phyloP scores from a whole-genome alignment of 768 basidiomycete species.

The Psilocybe cyanescens region DNA sequence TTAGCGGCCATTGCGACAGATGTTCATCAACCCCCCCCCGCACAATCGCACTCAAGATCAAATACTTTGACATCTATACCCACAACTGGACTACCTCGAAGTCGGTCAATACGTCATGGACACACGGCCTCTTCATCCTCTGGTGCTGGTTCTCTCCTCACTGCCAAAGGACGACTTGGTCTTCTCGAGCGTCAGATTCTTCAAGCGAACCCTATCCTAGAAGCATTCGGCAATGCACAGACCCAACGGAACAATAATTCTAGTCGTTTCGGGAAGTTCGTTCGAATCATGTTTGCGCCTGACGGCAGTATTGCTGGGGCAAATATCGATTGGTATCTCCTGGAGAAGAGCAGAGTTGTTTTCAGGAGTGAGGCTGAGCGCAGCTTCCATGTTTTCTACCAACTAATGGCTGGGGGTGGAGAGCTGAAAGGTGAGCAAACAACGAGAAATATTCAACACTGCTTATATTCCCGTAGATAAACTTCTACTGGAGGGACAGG shows the following conservation, averaged over 20 bases:
- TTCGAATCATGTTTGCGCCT: constrained; percentile 91
- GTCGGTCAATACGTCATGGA: constrained; percentile 55
- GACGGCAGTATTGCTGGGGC: constrained; percentile 96
- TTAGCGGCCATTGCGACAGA: constrained; percentile 96
- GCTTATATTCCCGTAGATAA: constrained; percentile 47
- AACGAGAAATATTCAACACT: constrained; percentile 1
- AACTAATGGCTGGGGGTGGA: constrained; percentile 80
- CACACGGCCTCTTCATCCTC: constrained; percentile 48
- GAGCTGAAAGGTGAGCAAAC: constrained; percentile 62
- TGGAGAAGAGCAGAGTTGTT: constrained; percentile 97
- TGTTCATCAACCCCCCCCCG: constrained; percentile 55
- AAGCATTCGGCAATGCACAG: constrained; percentile 98
- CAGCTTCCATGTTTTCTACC: constrained; percentile 97
- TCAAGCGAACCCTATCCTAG: constrained; percentile 96
- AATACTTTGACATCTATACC: constrained; percentile 68
- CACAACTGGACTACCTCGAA: constrained; percentile 70
- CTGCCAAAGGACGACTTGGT: constrained; percentile 77
- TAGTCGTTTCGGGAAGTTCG: constrained; percentile 98
- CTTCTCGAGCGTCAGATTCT: constrained; percentile 95
- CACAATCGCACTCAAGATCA: constrained; percentile 68
- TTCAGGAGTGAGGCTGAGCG: constrained; percentile 87
- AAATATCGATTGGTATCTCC: constrained; percentile 97
- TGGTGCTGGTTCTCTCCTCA: constrained; percentile 49
- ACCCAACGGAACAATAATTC: constrained; percentile 99
- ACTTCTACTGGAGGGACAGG: constrained; percentile 71